A percentile compares a stretch with the other conserved stretches of the same genome.
These are phyloP conservation scores for Copromyces sp. DNA, from an alignment of 495 filamentous ascomycete species.

Conservation along the genomic window DNA sequence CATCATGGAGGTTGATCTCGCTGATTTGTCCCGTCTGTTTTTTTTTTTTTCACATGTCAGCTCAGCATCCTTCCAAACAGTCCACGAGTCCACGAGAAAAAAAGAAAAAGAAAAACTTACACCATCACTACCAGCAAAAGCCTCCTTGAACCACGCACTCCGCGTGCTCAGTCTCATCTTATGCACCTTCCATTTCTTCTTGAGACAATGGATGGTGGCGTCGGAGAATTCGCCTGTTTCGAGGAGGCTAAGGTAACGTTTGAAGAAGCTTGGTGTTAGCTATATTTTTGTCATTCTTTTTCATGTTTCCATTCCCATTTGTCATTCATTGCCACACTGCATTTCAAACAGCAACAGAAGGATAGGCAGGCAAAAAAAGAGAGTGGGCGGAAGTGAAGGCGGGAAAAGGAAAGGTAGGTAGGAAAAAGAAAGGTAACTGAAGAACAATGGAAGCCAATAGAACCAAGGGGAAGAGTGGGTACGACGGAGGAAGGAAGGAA, in stretches of 20 bases:
- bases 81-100: no score
- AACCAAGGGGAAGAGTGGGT: no score
- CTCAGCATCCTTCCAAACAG: no score
- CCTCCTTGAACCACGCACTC: slow-evolving; percentile 9
- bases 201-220: slow-evolving; percentile 3
- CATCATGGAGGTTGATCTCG: slow-evolving; percentile 4
- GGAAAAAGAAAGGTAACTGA: no score
- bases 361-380: no score
- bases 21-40: background rate
- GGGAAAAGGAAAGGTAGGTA: no score
- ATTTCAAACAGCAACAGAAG: no score
- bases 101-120: background rate
- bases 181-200: slow-evolving; percentile 12
- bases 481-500: no score
- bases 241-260: slow-evolving; percentile 3
- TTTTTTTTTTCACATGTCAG: no score
- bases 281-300: background rate
- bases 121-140: slow-evolving; percentile 1
- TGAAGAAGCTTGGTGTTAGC: background rate
- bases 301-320: background rate
- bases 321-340: no score
- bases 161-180: slow-evolving; percentile 8
- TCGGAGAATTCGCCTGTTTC: slow-evolving; percentile 7
- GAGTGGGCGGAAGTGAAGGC: no score
- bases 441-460: no score